These are phyloP conservation scores for Starmerella bombicola DNA, from an alignment of 805 yeast species.

Conservation along the genomic window DNA sequence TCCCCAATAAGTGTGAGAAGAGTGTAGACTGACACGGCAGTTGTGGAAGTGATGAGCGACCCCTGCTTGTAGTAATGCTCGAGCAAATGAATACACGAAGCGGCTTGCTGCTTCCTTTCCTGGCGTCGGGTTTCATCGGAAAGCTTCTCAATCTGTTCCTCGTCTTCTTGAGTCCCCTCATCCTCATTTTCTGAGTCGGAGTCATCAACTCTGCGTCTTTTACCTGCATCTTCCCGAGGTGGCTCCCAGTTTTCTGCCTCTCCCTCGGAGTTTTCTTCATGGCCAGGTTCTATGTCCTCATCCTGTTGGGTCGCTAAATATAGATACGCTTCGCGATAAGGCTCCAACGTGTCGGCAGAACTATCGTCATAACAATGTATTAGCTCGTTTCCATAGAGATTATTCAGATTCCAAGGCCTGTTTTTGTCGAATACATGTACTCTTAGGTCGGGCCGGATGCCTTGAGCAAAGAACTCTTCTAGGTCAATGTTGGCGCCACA, in stretches of 20 bases:
- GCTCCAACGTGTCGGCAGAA: slow-evolving; percentile 42
- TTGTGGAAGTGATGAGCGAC: slow-evolving; percentile 58
- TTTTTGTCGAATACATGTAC: slow-evolving; percentile 83
- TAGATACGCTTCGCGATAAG: slow-evolving; percentile 52
- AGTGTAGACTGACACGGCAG: slow-evolving; percentile 69
- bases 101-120: slow-evolving; percentile 14
- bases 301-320: slow-evolving; percentile 28
- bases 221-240: slow-evolving; percentile 6
- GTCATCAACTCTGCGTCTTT: neutral
- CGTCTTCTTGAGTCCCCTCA: slow-evolving; percentile 18
- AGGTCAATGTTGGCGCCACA: slow-evolving; percentile 90
- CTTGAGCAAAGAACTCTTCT: slow-evolving; percentile 39
- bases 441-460: slow-evolving; percentile 30
- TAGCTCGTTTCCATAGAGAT: slow-evolving; percentile 68
- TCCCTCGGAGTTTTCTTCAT: slow-evolving; percentile 10
- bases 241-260: slow-evolving; percentile 20
- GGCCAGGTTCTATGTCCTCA: slow-evolving; percentile 7
- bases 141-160: slow-evolving; percentile 10
- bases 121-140: slow-evolving; percentile 4
- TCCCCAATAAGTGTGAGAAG: slow-evolving; percentile 73
- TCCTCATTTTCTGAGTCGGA: slow-evolving; percentile 16
- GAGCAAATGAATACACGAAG: slow-evolving; percentile 36
- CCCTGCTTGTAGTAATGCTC: slow-evolving; percentile 79
- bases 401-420: slow-evolving; percentile 93
- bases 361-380: slow-evolving; percentile 83